Percentiles rank a stretch among this genome's conserved stretches.
phyloP scores from a whole-genome alignment of 1,284 basidiomycete species.

The Tremellales sp. region DNA sequence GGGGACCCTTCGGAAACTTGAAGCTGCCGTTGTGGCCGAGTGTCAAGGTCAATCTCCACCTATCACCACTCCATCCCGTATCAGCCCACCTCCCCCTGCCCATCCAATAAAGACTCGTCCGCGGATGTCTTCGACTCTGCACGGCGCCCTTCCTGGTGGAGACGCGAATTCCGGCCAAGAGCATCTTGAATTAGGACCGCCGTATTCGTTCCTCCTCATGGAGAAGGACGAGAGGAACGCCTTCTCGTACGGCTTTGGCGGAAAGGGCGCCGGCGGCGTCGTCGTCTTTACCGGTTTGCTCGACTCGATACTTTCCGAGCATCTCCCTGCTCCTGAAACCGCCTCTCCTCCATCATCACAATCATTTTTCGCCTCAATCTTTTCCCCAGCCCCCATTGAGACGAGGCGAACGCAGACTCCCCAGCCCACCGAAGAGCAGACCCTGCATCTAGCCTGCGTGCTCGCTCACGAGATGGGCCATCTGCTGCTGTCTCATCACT shows the following conservation, averaged over 20 bases:
- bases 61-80: not conserved
- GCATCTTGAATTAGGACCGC: constrained; percentile 61
- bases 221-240: constrained; percentile 78
- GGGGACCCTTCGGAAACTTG: constrained; percentile 67
- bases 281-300: constrained; percentile 85
- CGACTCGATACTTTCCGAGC: constrained; percentile 65
- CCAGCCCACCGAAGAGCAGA: constrained; percentile 72
- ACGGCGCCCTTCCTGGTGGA: constrained; percentile 39
- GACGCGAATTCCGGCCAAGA: constrained; percentile 29
- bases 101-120: constrained; percentile 46
- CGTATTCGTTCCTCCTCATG: constrained; percentile 78
- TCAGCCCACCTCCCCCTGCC: constrained; percentile 26
- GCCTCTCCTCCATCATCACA: not conserved
- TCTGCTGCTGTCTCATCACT: constrained; percentile 77
- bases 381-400: constrained; percentile 37
- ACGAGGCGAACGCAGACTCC: constrained; percentile 7
- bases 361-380: constrained; percentile 20
- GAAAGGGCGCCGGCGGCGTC: constrained; percentile 79
- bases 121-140: constrained; percentile 39
- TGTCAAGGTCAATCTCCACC: no score
- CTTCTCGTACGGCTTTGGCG: constrained; percentile 87
- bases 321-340: constrained; percentile 24
- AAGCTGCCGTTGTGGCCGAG: constrained; percentile 54
- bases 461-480: constrained; percentile 85
- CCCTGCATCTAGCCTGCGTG: constrained; percentile 74